phyloP scores from a whole-genome alignment of 2,329 filamentous ascomycete species.

The Claviceps humidiphila region DNA sequence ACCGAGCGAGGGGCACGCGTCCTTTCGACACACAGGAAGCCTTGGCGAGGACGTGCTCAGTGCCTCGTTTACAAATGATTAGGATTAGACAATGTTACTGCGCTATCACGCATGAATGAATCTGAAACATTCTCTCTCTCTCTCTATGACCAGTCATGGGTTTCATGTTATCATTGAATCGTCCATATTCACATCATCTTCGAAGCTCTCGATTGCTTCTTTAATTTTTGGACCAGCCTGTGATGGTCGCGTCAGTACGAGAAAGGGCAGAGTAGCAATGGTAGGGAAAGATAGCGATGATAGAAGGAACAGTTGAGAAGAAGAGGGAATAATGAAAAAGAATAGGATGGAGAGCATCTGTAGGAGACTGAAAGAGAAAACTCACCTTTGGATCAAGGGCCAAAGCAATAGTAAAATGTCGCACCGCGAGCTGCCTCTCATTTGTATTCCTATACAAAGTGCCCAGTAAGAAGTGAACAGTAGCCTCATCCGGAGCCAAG shows the following conservation, averaged over 20 bases:
- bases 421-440: conserved; percentile 68
- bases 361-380: conserved; percentile 2
- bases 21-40: background rate
- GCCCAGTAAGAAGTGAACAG: conserved; percentile 88
- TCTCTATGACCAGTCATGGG: background rate
- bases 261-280: background rate
- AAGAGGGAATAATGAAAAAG: background rate
- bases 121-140: background rate
- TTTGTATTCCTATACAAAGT: conserved; percentile 64
- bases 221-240: conserved; percentile 91
- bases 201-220: conserved; percentile 85
- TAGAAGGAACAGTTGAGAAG: background rate
- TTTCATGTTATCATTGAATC: conserved; percentile 46
- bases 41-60: background rate
- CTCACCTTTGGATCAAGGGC: conserved; percentile 92
- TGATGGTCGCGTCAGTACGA: background rate
- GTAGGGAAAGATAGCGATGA: background rate
- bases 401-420: conserved; percentile 86
- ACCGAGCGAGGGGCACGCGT: too few species aligned
- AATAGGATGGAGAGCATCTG: background rate
- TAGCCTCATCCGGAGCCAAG: conserved; percentile 84
- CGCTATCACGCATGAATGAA: conserved; percentile 15
- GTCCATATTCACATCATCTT: conserved; percentile 62
- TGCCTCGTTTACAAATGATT: background rate
- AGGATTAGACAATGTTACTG: conserved; percentile 3